Evolutionary conservation across 805 yeast genomes (phyloP).

Genomic region (Candida succiphila): DNA sequence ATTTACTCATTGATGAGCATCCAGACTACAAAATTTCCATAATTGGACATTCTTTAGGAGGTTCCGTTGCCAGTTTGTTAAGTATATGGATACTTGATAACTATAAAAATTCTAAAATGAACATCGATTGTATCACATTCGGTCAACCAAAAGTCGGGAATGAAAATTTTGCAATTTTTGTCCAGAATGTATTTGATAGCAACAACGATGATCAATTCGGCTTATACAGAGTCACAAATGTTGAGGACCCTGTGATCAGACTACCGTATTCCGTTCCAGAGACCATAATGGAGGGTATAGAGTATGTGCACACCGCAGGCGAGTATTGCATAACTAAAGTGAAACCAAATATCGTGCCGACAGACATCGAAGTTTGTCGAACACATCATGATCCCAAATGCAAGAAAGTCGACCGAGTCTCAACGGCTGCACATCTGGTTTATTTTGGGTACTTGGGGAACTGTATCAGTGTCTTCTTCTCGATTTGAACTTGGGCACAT

Average conservation of each 20-base stretch:
- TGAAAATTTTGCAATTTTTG: slow-evolving; percentile 25
- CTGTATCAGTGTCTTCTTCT: slow-evolving; percentile 10
- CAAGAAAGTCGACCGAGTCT: slow-evolving; percentile 3
- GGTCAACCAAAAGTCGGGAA: slow-evolving; percentile 37
- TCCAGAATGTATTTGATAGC: slow-evolving; percentile 11
- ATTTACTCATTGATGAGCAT: slow-evolving; percentile 9
- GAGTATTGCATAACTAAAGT: slow-evolving; percentile 14
- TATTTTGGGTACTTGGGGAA: slow-evolving; percentile 8
- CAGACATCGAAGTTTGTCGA: slow-evolving; percentile 6
- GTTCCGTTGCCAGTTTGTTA: slow-evolving; percentile 28
- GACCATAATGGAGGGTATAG: neutral
- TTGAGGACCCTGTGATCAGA: slow-evolving; percentile 18
- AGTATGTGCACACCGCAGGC: slow-evolving; percentile 12
- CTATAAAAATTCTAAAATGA: slow-evolving; percentile 20
- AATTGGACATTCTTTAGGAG: slow-evolving; percentile 26
- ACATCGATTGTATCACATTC: slow-evolving; percentile 24
- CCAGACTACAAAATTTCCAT: slow-evolving; percentile 9
- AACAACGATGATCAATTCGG: slow-evolving; percentile 3
- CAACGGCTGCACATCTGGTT: slow-evolving; percentile 7
- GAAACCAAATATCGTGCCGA: slow-evolving; percentile 1
- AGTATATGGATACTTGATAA: slow-evolving; percentile 25
- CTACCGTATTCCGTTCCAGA: slow-evolving; percentile 5
- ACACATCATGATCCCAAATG: slow-evolving; percentile 5
- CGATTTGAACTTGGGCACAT: slow-evolving; percentile 19
- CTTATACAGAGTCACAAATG: slow-evolving; percentile 18